Evolutionary conservation across 2,329 filamentous ascomycete species (phyloP).

Genomic region (Talaromyces sp.): DNA sequence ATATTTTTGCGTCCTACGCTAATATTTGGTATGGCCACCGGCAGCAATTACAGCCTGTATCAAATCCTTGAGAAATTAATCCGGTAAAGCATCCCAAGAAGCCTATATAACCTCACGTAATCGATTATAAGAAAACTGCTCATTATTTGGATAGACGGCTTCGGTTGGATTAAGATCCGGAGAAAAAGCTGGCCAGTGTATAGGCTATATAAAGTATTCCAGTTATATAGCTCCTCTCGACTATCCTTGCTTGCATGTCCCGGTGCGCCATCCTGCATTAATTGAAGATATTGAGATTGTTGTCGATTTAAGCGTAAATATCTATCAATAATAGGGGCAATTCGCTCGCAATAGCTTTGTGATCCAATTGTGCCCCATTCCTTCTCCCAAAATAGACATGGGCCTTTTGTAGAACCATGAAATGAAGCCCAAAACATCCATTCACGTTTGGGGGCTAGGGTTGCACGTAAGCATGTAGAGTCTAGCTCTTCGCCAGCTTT

Average conservation of each 20-base stretch:
- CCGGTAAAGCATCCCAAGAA: background rate
- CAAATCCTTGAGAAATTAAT: constrained; percentile 3
- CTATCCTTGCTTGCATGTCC: background rate
- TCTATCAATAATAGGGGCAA: background rate
- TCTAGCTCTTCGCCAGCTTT: constrained; percentile 21
- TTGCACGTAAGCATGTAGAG: background rate
- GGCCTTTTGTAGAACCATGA: background rate
- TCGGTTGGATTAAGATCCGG: constrained; percentile 10
- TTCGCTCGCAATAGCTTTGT: background rate
- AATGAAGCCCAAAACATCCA: background rate
- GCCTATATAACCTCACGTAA: background rate
- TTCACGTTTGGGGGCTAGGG: background rate
- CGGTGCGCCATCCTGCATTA: constrained; percentile 3
- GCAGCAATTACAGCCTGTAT: background rate
- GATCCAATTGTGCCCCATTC: constrained; percentile 2
- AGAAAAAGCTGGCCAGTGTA: constrained; percentile 5
- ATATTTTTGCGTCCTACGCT: background rate
- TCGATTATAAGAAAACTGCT: background rate
- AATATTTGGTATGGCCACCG: constrained; percentile 4
- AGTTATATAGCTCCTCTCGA: background rate
- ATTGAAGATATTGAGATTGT: background rate
- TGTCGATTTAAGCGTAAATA: constrained; percentile 10
- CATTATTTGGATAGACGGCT: background rate
- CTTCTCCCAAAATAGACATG: background rate
- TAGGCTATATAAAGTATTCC: constrained; percentile 12